These are phyloP conservation scores for Fusarium circinatum DNA, from an alignment of 2,329 filamentous ascomycete species.

Conservation along the genomic window DNA sequence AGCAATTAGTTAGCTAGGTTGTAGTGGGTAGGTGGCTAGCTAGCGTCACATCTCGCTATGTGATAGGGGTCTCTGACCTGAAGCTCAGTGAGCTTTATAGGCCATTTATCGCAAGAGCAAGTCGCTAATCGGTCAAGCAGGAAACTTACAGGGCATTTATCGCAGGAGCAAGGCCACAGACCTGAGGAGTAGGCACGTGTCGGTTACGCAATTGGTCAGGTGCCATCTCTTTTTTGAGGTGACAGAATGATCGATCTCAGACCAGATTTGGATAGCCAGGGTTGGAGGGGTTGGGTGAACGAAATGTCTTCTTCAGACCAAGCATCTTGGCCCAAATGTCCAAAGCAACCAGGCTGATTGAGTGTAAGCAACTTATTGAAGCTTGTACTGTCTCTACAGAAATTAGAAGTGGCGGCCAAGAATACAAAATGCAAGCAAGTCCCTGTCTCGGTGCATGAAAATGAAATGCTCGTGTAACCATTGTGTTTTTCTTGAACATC, in stretches of 20 bases:
- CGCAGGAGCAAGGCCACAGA: neutral
- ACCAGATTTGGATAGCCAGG: accelerated
- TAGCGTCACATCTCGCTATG: neutral
- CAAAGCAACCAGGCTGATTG: neutral
- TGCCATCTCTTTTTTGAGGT: neutral
- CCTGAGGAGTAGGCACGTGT: neutral
- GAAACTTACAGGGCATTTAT: neutral
- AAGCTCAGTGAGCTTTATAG: too few relatives aligned
- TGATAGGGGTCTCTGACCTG: neutral
- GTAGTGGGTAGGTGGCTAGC: neutral
- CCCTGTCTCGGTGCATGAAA: neutral
- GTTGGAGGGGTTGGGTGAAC: neutral
- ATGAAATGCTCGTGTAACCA: accelerated
- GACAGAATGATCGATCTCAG: neutral
- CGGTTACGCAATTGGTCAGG: neutral
- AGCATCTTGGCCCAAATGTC: accelerated
- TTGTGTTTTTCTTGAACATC: neutral
- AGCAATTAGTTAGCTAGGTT: neutral
- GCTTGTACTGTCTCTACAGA: neutral
- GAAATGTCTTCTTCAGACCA: neutral
- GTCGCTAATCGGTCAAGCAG: neutral
- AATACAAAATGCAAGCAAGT: neutral
- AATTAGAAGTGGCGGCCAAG: neutral
- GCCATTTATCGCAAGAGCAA: neutral
- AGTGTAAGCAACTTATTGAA: neutral